Base-by-base conservation (phyloP, 164 flowering plant genomes). In the Vitis vinifera region DNA sequence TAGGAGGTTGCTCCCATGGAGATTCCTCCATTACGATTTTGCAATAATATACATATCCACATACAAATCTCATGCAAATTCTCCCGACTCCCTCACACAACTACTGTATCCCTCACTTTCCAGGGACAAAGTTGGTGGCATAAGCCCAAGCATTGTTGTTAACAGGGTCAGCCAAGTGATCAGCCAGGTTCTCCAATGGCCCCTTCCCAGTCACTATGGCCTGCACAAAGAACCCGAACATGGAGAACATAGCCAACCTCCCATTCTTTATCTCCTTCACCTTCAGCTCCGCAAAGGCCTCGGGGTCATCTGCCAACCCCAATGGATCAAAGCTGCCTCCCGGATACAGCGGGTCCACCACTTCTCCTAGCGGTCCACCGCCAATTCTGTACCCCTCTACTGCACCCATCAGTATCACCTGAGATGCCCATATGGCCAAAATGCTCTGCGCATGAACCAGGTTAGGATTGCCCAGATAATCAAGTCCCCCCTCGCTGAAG, bases 241-340 rank as follows among this genome's bases (percentile, higher is more conserved):
- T 23, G 27, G 27, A 23, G 30, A 62, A 62, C 65, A 62, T 62
- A 48, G 65, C 65, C 13, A 62, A 15, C n/a, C 65, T 62, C 31
- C 65, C 65, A 44, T 62, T 62, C 65, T 62, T 62, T 15, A 62
- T 30, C 65, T 62, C 65, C 65, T 62, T 62, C 65, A 62, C 65
- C 50, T 62, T 62, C 49, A 62, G 49, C 65, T 62, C 65, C 3
- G 65, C 65, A 44, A 62, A 62, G 3, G 65, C 65, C 49, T 62
- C 65, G 3, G 65, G 65, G 30, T 62, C 65, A 44, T 62, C 27
- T 23, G 27, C 27, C 27, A 23, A 23, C 27, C 27, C 27, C 27
- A 23, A 23, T 23, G 27, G 27, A 23, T 23, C 27, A 2, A 23
- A 23, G 27, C 27, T 23, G 27, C 27, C 27, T 23, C 27, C 27